A percentile compares a stretch with the other conserved stretches of the same genome.
Conservation (phyloP, 129 eudicot species). For the Chrysanthemum seticuspe region DNA sequence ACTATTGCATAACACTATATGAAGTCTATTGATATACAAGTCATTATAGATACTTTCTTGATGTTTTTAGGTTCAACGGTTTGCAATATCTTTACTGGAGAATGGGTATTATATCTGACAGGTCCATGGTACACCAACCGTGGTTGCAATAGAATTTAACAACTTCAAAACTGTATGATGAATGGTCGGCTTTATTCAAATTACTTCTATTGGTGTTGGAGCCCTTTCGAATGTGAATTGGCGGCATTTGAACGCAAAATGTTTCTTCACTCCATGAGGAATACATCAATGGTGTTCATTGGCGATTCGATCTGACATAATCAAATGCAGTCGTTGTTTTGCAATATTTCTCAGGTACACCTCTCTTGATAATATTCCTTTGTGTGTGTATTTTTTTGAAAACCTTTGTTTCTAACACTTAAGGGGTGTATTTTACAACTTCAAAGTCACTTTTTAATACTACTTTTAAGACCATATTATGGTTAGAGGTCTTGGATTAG, state of each 20-base stretch:
- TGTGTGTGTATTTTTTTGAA: background rate
- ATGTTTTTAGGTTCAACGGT: slow-evolving; percentile 29
- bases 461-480: too few species aligned
- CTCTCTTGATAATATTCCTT: background rate
- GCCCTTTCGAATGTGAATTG: too few species aligned
- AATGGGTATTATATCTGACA: slow-evolving; percentile 57
- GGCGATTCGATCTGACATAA: slow-evolving; percentile 92
- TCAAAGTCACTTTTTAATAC: too few species aligned
- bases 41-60: too few species aligned
- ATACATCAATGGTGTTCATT: slow-evolving; percentile 42
- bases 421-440: too few species aligned
- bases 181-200: slow-evolving; percentile 40
- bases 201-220: too few species aligned
- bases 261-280: too few species aligned
- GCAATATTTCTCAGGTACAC: slow-evolving; percentile 73
- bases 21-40: slow-evolving; percentile 10
- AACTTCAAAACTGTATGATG: slow-evolving; percentile 77
- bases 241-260: too few species aligned
- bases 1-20: slow-evolving; percentile 3
- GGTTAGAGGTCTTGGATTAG: too few species aligned
- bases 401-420: too few species aligned
- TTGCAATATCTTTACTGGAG: slow-evolving; percentile 67
- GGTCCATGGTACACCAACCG: slow-evolving; percentile 72
- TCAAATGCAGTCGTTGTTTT: slow-evolving; percentile 82
- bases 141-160: slow-evolving; percentile 61